These are phyloP conservation scores for Tricholoma furcatifolium DNA, from an alignment of 768 basidiomycete genomes.

Conservation along the genomic window DNA sequence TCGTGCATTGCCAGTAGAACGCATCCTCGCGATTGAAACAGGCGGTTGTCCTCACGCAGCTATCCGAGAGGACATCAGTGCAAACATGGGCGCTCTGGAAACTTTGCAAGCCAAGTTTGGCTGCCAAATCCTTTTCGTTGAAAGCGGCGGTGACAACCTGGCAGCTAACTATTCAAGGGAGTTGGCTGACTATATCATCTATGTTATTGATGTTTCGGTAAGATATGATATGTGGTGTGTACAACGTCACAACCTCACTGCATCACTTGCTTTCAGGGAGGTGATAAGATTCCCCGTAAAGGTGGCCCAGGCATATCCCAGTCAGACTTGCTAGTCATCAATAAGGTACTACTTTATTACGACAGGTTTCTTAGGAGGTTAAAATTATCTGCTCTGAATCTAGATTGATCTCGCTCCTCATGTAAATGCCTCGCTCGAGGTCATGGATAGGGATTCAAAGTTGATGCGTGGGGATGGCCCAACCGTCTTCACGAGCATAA, in stretches of 20 bases:
- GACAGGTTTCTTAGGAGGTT: background rate
- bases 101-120: conserved; percentile 88
- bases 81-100: conserved; percentile 95
- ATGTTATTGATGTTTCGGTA: conserved; percentile 86
- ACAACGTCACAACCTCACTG: conserved; percentile 1
- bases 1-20: conserved; percentile 77
- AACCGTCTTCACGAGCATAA: conserved; percentile 87
- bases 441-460: conserved; percentile 93
- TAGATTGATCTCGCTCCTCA: conserved; percentile 92
- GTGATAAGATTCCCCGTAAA: conserved; percentile 98
- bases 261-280: conserved; percentile 53
- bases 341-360: conserved; percentile 62
- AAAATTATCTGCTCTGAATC: background rate
- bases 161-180: conserved; percentile 97
- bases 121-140: conserved; percentile 91
- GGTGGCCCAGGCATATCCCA: conserved; percentile 97
- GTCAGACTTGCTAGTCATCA: conserved; percentile 91
- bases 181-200: conserved; percentile 96
- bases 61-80: conserved; percentile 96
- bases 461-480: conserved; percentile 94
- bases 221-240: conserved; percentile 18
- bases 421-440: conserved; percentile 89
- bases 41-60: conserved; percentile 98
- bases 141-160: conserved; percentile 95
- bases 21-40: conserved; percentile 96